These are phyloP conservation scores for Fusarium sororula DNA, from an alignment of 2,329 filamentous ascomycete species.

Conservation along the genomic window DNA sequence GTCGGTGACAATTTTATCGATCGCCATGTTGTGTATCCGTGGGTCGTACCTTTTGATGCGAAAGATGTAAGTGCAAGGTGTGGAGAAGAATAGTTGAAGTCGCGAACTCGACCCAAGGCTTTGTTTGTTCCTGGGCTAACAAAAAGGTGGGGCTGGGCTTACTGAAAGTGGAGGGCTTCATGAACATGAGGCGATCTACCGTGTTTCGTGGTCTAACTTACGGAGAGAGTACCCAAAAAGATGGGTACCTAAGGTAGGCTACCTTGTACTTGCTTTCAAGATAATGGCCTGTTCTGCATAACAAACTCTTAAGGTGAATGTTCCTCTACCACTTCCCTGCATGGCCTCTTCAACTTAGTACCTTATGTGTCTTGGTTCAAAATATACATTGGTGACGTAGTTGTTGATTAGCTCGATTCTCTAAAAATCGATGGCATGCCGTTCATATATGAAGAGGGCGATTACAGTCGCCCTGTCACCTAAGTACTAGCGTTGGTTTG, in stretches of 20 bases:
- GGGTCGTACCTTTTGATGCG: not conserved
- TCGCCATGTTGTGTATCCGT: constrained; percentile 45
- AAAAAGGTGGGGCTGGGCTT: not conserved
- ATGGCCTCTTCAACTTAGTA: not conserved
- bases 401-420: not conserved
- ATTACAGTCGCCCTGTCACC: not conserved
- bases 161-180: not conserved
- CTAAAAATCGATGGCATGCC: not conserved
- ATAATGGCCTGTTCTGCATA: not conserved
- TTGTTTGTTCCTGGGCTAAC: constrained; percentile 19
- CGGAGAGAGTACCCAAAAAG: not conserved
- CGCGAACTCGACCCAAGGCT: not conserved
- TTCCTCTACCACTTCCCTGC: not conserved
- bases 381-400: not conserved
- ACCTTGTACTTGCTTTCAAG: not conserved
- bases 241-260: not conserved
- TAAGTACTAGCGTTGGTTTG: not conserved
- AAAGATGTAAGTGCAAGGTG: not conserved
- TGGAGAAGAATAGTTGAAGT: not conserved
- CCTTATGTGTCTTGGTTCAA: not conserved
- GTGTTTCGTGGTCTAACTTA: not conserved
- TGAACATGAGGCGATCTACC: not conserved
- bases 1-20: constrained; percentile 53
- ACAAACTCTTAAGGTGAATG: not conserved
- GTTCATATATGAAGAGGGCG: not conserved